These are phyloP conservation scores for Spiromastix sp. DNA, from an alignment of 2,329 filamentous ascomycete genomes.

Conservation along the genomic window DNA sequence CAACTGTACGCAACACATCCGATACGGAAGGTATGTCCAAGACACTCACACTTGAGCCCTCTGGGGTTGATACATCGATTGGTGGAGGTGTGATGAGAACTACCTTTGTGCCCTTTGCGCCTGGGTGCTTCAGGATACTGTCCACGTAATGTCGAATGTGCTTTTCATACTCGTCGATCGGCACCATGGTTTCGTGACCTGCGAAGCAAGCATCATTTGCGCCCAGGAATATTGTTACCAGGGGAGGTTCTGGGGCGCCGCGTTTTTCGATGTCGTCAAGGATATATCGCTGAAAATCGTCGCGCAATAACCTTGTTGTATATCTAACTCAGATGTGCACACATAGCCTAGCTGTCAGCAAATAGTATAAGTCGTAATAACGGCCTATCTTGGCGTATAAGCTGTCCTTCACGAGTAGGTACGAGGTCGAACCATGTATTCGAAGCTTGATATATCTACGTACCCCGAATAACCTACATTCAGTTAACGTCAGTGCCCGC, in stretches of 20 bases:
- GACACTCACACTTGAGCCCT: not conserved
- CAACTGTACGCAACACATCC: slow-evolving; percentile 3
- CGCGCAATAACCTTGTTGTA: slow-evolving; percentile 11
- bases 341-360: not conserved
- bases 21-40: slow-evolving; percentile 1
- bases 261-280: slow-evolving; percentile 7
- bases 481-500: no score
- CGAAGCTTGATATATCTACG: no score
- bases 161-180: slow-evolving; percentile 22
- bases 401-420: no score
- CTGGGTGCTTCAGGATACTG: slow-evolving; percentile 21
- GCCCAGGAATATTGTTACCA: slow-evolving; percentile 31
- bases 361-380: not conserved
- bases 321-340: slow-evolving; percentile 8
- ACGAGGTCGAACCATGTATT: no score
- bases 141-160: slow-evolving; percentile 27
- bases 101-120: slow-evolving; percentile 23
- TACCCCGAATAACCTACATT: no score
- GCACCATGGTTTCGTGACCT: slow-evolving; percentile 18
- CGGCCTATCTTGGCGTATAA: no score
- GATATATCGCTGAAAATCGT: slow-evolving; percentile 8
- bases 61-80: slow-evolving; percentile 17
- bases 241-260: slow-evolving; percentile 18
- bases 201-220: slow-evolving; percentile 29
- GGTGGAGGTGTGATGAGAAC: slow-evolving; percentile 29